phyloP scores from a whole-genome alignment of 768 basidiomycete genomes.

The Gloeophyllum trabeum region DNA sequence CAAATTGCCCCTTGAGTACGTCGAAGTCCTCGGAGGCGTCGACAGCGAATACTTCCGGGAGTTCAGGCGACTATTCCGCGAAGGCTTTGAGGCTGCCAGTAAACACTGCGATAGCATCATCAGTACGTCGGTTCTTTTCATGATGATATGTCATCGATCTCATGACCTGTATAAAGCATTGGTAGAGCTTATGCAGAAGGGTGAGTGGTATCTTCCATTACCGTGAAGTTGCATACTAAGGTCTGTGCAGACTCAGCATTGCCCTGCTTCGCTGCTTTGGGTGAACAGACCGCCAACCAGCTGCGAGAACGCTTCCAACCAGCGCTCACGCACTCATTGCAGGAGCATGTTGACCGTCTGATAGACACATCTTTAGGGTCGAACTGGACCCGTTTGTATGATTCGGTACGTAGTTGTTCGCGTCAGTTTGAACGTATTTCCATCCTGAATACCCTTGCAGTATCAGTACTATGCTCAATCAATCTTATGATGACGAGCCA shows the following conservation, averaged over 20 bases:
- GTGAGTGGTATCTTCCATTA: conserved; percentile 33
- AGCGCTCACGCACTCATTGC: conserved; percentile 71
- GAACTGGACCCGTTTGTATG: conserved; percentile 92
- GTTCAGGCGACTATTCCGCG: conserved; percentile 80
- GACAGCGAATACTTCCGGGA: conserved; percentile 66
- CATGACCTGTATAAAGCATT: conserved; percentile 31
- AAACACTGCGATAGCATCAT: conserved; percentile 97
- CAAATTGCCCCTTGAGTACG: conserved; percentile 89
- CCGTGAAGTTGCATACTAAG: no score
- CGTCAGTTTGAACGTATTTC: background rate
- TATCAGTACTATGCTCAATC: conserved; percentile 94
- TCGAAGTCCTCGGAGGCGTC: conserved; percentile 89
- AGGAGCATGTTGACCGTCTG: conserved; percentile 81
- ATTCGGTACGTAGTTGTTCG: conserved; percentile 51
- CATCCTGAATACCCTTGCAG: conserved; percentile 25
- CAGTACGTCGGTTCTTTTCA: conserved; percentile 36
- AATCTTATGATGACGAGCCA: conserved; percentile 47
- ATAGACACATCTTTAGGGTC: conserved; percentile 87
- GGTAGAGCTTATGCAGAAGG: conserved; percentile 98
- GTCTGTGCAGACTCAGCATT: conserved; percentile 73
- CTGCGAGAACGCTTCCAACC: conserved; percentile 93
- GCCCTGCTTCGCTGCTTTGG: conserved; percentile 84
- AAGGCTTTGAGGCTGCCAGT: conserved; percentile 87
- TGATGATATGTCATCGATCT: background rate
- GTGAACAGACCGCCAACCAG: conserved; percentile 81